These are phyloP conservation scores for Xylaria flabelliformis DNA, from an alignment of 495 filamentous ascomycete species.

Conservation along the genomic window DNA sequence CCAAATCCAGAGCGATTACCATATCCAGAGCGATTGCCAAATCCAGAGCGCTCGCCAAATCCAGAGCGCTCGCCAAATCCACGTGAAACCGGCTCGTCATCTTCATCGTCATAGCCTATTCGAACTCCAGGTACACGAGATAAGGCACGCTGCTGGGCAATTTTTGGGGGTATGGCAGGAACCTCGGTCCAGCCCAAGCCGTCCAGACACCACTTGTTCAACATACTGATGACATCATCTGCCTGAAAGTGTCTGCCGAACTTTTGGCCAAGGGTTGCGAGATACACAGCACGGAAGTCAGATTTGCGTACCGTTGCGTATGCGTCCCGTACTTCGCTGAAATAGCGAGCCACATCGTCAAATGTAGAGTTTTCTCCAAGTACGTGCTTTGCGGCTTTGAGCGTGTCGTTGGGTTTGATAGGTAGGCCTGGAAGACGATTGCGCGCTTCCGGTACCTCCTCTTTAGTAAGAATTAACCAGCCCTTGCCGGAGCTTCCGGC, in stretches of 20 bases:
- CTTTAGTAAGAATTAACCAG: constrained; percentile 71
- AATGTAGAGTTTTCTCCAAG: constrained; percentile 43
- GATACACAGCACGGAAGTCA: constrained; percentile 48
- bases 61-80: background rate
- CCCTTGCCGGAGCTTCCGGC: constrained; percentile 81
- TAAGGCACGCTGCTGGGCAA: constrained; percentile 58
- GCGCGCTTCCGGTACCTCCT: constrained; percentile 60
- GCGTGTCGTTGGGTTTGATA: constrained; percentile 60
- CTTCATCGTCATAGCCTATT: constrained; percentile 41
- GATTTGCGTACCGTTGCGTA: constrained; percentile 39
- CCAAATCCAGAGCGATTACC: too few relatives aligned
- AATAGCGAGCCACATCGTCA: constrained; percentile 45
- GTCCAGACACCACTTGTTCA: constrained; percentile 67
- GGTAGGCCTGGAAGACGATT: constrained; percentile 67
- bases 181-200: constrained; percentile 67
- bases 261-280: constrained; percentile 59
- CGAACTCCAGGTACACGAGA: constrained; percentile 51
- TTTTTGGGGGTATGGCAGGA: constrained; percentile 56
- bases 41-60: too few relatives aligned
- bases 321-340: constrained; percentile 45
- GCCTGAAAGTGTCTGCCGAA: constrained; percentile 35
- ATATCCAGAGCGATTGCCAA: too few relatives aligned
- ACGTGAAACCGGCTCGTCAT: constrained; percentile 18
- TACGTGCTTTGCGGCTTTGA: constrained; percentile 59
- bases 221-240: constrained; percentile 50